Evolutionary conservation across 1,139 yeast species (phyloP).

Genomic region (Blastobotrys elegans): DNA sequence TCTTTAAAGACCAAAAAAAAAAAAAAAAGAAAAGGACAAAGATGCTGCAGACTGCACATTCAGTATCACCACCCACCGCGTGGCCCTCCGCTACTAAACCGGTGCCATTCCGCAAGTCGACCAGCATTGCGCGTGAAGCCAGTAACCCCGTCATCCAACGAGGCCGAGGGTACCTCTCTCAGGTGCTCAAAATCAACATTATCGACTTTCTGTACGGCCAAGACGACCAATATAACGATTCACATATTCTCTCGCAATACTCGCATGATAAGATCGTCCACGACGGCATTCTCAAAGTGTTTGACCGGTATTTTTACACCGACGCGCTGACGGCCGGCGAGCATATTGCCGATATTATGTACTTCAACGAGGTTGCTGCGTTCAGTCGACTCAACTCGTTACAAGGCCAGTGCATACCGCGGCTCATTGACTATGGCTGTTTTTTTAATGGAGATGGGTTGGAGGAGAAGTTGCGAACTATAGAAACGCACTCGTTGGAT

Average conservation of each 20-base stretch:
- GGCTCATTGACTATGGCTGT: constrained; percentile 12
- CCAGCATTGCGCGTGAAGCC: neutral
- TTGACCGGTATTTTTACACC: constrained; percentile 10
- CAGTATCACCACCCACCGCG: neutral
- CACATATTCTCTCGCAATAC: neutral
- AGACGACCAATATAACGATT: neutral
- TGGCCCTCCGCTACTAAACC: neutral
- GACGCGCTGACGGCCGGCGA: constrained; percentile 1
- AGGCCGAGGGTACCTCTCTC: constrained; percentile 10
- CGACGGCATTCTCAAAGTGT: constrained; percentile 12
- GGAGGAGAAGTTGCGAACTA: constrained; percentile 1
- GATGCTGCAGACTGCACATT: neutral
- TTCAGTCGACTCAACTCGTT: constrained; percentile 6
- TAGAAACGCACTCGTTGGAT: constrained; percentile 5
- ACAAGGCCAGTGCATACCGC: constrained; percentile 8
- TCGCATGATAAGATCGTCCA: constrained; percentile 2
- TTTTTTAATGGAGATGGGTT: constrained; percentile 8
- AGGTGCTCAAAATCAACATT: constrained; percentile 11
- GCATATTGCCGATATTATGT: constrained; percentile 12
- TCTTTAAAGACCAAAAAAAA: too few species aligned
- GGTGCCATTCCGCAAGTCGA: neutral
- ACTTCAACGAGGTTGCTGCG: constrained; percentile 12
- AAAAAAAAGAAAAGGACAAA: too few species aligned
- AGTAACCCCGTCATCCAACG: constrained; percentile 12
- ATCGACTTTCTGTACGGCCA: constrained; percentile 1